Evolutionary conservation across 2,329 filamentous ascomycete genomes (phyloP), one percentile per base, ranked within the genome.

Genomic region (Cladophialophora chaetospira): DNA sequence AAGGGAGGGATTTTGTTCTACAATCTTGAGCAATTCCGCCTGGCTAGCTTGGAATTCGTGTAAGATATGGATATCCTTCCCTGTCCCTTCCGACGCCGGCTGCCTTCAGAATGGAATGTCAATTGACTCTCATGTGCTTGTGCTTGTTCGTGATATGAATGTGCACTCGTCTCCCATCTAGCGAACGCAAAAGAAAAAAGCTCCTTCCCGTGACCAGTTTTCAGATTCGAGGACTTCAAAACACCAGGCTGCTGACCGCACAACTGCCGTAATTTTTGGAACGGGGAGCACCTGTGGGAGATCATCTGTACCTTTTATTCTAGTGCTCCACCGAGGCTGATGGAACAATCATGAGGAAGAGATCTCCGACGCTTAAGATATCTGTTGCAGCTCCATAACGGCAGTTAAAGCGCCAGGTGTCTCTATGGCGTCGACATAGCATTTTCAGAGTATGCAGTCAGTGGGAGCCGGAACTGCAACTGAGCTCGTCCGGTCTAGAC

Each of bases 31-130:
- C 53, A 44, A 33, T 48, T 35, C 42, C 42, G 25, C 25, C 46
- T 55, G 55, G 44, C 51, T 50, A 50, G 60, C 60, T 57, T 60
- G 60, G 57, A 62, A 59, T 60, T 53, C 57, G 53, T 62, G 60
- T 62, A 57, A 53, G 57, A 57, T 57, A 62, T 52, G 57, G 31
- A 51, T 51, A 51, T 36, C 48, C 48, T 51, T 21, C 25, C 48
- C 46, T 58, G 52, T 56, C 36, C 50, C 48, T 57, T 23, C 47
- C 31, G 44, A 28, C 19, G 42, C 43, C 33, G 19, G 50, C 58
- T 50, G 53, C 55, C 21, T 57, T 53, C 57, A 60, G 53, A 62
- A 57, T 62, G 60, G 50, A 59, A 57, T 44, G 46, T 59, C 31
- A 58, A 43, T 58, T 58, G 55, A 56, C 36, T 55, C 48, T 38